Conservation (phyloP, 805 yeast species). For the Yamadazyma scolyti region DNA sequence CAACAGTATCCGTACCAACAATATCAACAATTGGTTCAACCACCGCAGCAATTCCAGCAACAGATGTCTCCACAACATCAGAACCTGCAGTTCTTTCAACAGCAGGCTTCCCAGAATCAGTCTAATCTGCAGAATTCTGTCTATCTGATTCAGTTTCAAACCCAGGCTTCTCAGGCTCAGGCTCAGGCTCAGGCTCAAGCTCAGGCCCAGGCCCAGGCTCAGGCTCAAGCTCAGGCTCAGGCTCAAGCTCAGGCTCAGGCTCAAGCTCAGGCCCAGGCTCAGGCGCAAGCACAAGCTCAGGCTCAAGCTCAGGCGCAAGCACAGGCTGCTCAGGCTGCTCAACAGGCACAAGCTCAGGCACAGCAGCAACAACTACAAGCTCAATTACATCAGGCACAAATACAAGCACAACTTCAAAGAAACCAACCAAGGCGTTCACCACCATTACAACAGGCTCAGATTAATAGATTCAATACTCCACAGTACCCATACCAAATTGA, state of each 20-base stretch:
- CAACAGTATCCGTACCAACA: too few relatives aligned
- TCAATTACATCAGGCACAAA: constrained; percentile 1
- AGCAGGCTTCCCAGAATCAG: constrained; percentile 9
- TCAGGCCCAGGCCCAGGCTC: too few relatives aligned
- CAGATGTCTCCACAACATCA: constrained; percentile 6
- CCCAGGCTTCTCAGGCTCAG: constrained; percentile 3
- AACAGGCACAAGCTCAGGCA: constrained; percentile 1
- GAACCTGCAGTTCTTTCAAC: constrained; percentile 1
- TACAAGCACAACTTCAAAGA: constrained; percentile 1
- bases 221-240: too few relatives aligned
- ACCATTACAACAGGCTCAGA: neutral
- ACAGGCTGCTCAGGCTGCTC: neutral
- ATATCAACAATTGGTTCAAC: constrained; percentile 15
- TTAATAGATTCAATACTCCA: too few relatives aligned
- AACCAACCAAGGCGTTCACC: neutral
- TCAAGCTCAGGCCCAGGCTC: too few relatives aligned
- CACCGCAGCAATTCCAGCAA: constrained; percentile 7
- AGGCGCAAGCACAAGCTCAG: too few relatives aligned
- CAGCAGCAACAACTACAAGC: constrained; percentile 5
- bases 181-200: constrained; percentile 10
- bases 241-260: too few relatives aligned
- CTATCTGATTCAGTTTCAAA: constrained; percentile 7
- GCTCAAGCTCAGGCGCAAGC: constrained; percentile 5
- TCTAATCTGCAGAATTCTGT: constrained; percentile 7
- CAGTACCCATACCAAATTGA: too few relatives aligned